Evolutionary conservation across 2,329 filamentous ascomycete genomes (phyloP), one percentile per base, ranked within the genome.

Genomic region (Diaporthe citrichinensis): DNA sequence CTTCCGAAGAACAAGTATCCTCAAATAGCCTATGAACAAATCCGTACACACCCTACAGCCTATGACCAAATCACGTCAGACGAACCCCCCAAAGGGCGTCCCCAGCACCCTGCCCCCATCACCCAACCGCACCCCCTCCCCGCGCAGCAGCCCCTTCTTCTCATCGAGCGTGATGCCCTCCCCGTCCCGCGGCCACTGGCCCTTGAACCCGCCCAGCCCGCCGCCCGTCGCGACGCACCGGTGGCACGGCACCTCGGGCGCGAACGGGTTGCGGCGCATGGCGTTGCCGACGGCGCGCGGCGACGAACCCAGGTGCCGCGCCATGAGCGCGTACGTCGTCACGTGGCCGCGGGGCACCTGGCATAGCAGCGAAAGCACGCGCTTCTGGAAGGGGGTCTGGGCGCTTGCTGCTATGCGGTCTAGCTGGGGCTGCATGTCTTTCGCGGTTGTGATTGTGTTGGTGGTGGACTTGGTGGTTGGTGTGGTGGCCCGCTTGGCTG

Each of bases 181-280:
- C 0, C 91, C 92, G 51, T 89, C 87, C 73, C 87, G 87, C 4
- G 91, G 88, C 87, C 91, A 92, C 78, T 90, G 88, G 3, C 93
- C 93, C 83, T 92, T 91, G 86, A 94, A 95, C 0, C 93, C 93
- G 57, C 93, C 93, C 31, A 95, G 83, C n/a, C 88, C 87, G 17
- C 94, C 92, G 71, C 92, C 92, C 55, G 91, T 92, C 8, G 94
- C 94, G 62, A 97, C 90, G 31, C 96, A 93, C 14, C 95, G 90
- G 83, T 97, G 95, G 77, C 95, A 97, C 1, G 95, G 95, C 6
- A 96, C 93, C 46, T 91, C 89, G 0, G 95, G 95, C 20, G 95
- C 95, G 80, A 96, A 97, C 0, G 95, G 95, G 81, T 98, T 98
- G 14, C 89, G 87, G 25, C 93, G 90, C 81, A 97, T 87, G 2